Conservation (phyloP, 2,329 filamentous ascomycete genomes). For the Alternaria rosae region DNA sequence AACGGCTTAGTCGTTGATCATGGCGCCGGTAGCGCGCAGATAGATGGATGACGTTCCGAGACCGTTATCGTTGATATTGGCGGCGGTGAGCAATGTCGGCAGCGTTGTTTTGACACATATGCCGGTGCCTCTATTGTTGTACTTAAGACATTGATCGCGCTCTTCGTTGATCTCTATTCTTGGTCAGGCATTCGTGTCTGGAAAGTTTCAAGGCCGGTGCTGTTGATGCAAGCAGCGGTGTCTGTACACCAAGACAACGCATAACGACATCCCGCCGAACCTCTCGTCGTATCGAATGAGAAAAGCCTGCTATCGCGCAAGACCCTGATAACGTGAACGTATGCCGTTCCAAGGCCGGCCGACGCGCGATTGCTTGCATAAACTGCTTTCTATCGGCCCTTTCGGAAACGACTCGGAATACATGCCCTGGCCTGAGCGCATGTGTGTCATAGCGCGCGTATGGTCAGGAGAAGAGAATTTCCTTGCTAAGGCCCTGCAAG, state of each 20-base stretch:
- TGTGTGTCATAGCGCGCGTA: slow-evolving; percentile 6
- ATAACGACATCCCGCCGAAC: not conserved
- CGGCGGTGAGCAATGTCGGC: slow-evolving; percentile 15
- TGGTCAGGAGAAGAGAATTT: not conserved
- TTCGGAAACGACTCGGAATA: slow-evolving; percentile 4
- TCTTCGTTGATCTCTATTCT: not conserved
- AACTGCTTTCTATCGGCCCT: slow-evolving; percentile 19
- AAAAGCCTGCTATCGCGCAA: slow-evolving; percentile 7
- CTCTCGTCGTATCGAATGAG: not conserved
- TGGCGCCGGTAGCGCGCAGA: slow-evolving; percentile 22
- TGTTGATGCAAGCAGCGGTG: not conserved
- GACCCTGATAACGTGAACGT: slow-evolving; percentile 12
- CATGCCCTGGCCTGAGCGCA: slow-evolving; percentile 6
- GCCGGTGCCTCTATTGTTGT: not conserved
- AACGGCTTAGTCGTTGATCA: slow-evolving; percentile 10
- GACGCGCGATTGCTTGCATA: slow-evolving; percentile 11
- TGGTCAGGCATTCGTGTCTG: not conserved
- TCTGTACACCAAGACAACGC: not conserved
- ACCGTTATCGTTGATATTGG: slow-evolving; percentile 5
- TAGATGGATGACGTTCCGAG: not conserved
- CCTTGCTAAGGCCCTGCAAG: not conserved
- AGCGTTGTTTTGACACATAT: not conserved
- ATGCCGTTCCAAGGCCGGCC: slow-evolving; percentile 8
- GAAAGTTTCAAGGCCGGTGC: not conserved
- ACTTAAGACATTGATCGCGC: not conserved